Evolutionary conservation across 2,329 filamentous ascomycete genomes (phyloP).

Genomic region (Emergomyces africanus): DNA sequence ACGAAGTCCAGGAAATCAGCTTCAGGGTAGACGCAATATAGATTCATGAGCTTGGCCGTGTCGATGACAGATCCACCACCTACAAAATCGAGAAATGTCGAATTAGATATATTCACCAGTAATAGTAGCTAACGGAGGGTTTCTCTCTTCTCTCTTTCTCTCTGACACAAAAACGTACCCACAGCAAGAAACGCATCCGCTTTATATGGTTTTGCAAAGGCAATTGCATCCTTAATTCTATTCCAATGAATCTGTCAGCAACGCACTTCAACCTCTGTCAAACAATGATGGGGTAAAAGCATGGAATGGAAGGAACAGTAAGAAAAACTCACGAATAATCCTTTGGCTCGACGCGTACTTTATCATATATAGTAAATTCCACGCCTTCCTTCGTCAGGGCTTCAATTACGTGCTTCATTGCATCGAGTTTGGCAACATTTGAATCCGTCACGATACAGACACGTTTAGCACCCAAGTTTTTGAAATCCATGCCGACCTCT

Average conservation of each 20-base stretch:
- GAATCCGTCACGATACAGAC: slow-evolving; percentile 87
- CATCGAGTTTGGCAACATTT: slow-evolving; percentile 68
- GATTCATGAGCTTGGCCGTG: slow-evolving; percentile 96
- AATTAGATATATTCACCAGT: slow-evolving; percentile 5
- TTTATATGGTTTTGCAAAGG: slow-evolving; percentile 63
- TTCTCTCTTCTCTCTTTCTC: background rate
- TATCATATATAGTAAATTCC: slow-evolving; percentile 66
- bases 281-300: background rate
- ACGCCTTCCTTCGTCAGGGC: slow-evolving; percentile 67
- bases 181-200: slow-evolving; percentile 91
- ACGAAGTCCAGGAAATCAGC: slow-evolving; percentile 96
- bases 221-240: slow-evolving; percentile 80
- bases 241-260: background rate
- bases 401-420: slow-evolving; percentile 81
- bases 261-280: background rate
- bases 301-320: background rate
- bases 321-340: slow-evolving; percentile 59
- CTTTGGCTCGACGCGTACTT: slow-evolving; percentile 80
- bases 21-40: slow-evolving; percentile 82
- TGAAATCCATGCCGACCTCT: slow-evolving; percentile 96
- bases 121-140: background rate
- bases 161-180: slow-evolving; percentile 32
- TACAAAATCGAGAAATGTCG: slow-evolving; percentile 6
- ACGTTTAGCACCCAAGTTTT: slow-evolving; percentile 73
- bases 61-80: slow-evolving; percentile 87